Evolutionary conservation across 305 asterid species (phyloP).

Genomic region (Fraxinus nigra): DNA sequence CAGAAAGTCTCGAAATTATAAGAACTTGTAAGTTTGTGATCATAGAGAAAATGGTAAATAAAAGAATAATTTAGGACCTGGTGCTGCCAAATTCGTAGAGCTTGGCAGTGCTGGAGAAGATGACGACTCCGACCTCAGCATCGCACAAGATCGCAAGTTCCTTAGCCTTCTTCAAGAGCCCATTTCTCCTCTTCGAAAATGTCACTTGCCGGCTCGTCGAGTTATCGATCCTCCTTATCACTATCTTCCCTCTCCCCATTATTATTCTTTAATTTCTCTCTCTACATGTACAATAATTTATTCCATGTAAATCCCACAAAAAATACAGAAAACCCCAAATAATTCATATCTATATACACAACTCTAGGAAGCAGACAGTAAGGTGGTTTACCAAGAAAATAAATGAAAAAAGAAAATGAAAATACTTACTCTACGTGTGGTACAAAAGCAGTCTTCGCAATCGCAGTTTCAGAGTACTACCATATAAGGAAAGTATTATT

Average conservation of each 20-base stretch:
- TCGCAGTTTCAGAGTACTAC: background rate
- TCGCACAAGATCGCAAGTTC: slow-evolving; percentile 42
- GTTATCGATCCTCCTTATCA: slow-evolving; percentile 40
- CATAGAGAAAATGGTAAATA: background rate
- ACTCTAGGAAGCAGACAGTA: background rate
- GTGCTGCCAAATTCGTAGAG: slow-evolving; percentile 40
- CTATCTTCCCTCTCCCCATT: slow-evolving; percentile 47
- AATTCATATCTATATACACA: background rate
- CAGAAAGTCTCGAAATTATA: background rate
- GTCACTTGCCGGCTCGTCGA: slow-evolving; percentile 43
- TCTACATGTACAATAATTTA: background rate
- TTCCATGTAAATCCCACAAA: background rate
- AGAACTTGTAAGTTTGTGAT: background rate
- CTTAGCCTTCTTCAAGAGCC: slow-evolving; percentile 42
- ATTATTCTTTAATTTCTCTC: background rate
- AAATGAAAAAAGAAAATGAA: background rate
- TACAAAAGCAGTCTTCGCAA: background rate
- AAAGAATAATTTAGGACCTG: slow-evolving; percentile 17
- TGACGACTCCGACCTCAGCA: slow-evolving; percentile 37
- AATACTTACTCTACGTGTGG: slow-evolving; percentile 8
- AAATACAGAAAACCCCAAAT: background rate
- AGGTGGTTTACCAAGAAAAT: background rate
- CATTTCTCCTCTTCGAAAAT: slow-evolving; percentile 42
- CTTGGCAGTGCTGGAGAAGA: slow-evolving; percentile 44
- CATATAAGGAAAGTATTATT: slow-evolving; percentile 20